Base-by-base conservation (phyloP, 2,329 filamentous ascomycete genomes). In the Sporothrix globosa region DNA sequence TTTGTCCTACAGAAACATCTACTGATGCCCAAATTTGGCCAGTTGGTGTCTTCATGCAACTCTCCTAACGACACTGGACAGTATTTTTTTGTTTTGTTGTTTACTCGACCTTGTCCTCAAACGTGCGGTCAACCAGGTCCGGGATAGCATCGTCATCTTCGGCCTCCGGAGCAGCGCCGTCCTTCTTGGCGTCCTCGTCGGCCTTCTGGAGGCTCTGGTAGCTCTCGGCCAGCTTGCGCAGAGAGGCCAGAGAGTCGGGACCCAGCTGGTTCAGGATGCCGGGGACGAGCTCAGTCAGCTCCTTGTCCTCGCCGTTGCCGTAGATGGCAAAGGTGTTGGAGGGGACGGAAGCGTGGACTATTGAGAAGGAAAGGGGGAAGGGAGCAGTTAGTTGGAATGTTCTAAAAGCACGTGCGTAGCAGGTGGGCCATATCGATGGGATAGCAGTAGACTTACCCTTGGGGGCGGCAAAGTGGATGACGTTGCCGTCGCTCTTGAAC, bases 401-500 rank as follows among this genome's bases (percentile, higher is more conserved):
- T 13, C 9, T 17, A 39, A 10, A 3, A 11, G 13, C 4, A 44
- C 7, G 21, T 17, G 14, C 11, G 39, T 34, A 7, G 27, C 44
- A 19, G 4, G 44, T 19, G 10, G 3, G 13, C 9, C 10, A 17
- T 21, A 19, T 9, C 48, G 19, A n/a, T 50, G 19, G 48, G 19
- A n/a, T 4, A 21, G 3, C 1, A n/a, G 48, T 2, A 39, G 41
- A 86, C 88, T 80, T 85, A 98, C 96, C 96, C 88, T 97, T 97
- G 78, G 96, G 96, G 80, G 92, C 92, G 78, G 93, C 91, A 82
- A 99, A 99, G 89, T 99, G 96, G 80, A 99, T 98, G 83, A 99
- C 96, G 83, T 99, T 99, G 83, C 96, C 96, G 82, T 99, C 96
- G 81, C 92, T 91, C 92, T 99, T 99, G 91, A 99, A 99, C 96